phyloP scores from a whole-genome alignment of 176 grass and related monocot species.

The Carex kokanica region DNA sequence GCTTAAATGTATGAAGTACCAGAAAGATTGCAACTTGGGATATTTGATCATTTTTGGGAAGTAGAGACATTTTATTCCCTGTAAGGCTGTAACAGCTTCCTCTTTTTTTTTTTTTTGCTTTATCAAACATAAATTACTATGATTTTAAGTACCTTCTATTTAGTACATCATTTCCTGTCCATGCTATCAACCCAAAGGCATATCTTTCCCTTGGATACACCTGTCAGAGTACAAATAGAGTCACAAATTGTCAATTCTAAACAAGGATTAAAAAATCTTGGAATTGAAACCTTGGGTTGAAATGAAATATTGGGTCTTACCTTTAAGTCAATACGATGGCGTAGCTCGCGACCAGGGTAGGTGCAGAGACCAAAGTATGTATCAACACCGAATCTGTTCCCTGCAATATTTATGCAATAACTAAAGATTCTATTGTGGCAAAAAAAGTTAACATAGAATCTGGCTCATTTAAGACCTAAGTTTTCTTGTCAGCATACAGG shows the following conservation, averaged over 20 bases:
- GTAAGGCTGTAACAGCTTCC: background rate
- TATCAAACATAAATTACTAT: background rate
- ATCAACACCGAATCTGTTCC: constrained; percentile 83
- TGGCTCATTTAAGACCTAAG: background rate
- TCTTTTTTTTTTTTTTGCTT: background rate
- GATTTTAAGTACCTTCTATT: constrained; percentile 57
- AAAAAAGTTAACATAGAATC: background rate
- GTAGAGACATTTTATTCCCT: background rate
- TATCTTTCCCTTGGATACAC: constrained; percentile 81
- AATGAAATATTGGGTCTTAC: constrained; percentile 35
- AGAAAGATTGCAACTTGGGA: background rate
- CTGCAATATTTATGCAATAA: constrained; percentile 39
- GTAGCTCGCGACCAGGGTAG: constrained; percentile 70
- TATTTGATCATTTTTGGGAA: background rate
- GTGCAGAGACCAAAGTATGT: constrained; percentile 98
- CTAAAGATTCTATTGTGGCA: background rate
- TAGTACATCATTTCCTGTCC: constrained; percentile 97
- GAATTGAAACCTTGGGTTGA: background rate
- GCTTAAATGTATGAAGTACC: background rate
- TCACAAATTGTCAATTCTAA: background rate
- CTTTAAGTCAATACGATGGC: constrained; percentile 84
- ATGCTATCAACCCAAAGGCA: constrained; percentile 75
- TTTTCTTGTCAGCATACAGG: constrained; percentile 1
- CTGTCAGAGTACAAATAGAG: constrained; percentile 27
- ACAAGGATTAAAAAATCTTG: background rate